Evolutionary conservation across 2,329 filamentous ascomycete species (phyloP).

Genomic region (Colletotrichum sublineola): DNA sequence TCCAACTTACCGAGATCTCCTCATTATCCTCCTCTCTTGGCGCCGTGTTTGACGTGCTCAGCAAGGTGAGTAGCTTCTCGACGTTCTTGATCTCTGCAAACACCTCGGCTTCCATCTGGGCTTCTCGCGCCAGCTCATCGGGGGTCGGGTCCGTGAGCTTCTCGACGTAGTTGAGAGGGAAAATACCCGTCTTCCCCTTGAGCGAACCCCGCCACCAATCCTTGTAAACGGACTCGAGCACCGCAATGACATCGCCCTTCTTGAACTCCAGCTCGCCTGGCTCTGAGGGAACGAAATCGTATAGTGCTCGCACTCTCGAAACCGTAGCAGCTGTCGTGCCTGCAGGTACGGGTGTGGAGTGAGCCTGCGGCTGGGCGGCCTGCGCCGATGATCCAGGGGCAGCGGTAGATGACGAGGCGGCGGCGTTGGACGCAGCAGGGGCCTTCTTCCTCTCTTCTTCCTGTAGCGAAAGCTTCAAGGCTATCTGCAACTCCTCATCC

Average conservation of each 20-base stretch:
- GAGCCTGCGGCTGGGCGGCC: conserved; percentile 54
- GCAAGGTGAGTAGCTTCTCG: conserved; percentile 81
- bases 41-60: conserved; percentile 88
- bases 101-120: conserved; percentile 88
- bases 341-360: conserved; percentile 73
- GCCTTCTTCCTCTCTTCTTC: conserved; percentile 79
- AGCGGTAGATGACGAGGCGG: conserved; percentile 53
- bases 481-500: conserved; percentile 97
- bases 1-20: conserved; percentile 83
- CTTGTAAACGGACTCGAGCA: conserved; percentile 97
- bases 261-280: conserved; percentile 95
- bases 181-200: conserved; percentile 95
- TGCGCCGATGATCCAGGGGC: conserved; percentile 48
- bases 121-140: conserved; percentile 94
- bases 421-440: conserved; percentile 53
- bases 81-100: conserved; percentile 76
- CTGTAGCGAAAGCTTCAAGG: conserved; percentile 90
- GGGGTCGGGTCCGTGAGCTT: conserved; percentile 95
- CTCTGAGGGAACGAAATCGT: conserved; percentile 95
- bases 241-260: conserved; percentile 96
- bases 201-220: conserved; percentile 99
- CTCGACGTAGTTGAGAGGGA: conserved; percentile 98
- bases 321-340: conserved; percentile 97
- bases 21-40: conserved; percentile 93
- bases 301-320: conserved; percentile 91